Evolutionary conservation across 2,329 filamentous ascomycete species (phyloP).

Genomic region (Paecilomyces sp.): DNA sequence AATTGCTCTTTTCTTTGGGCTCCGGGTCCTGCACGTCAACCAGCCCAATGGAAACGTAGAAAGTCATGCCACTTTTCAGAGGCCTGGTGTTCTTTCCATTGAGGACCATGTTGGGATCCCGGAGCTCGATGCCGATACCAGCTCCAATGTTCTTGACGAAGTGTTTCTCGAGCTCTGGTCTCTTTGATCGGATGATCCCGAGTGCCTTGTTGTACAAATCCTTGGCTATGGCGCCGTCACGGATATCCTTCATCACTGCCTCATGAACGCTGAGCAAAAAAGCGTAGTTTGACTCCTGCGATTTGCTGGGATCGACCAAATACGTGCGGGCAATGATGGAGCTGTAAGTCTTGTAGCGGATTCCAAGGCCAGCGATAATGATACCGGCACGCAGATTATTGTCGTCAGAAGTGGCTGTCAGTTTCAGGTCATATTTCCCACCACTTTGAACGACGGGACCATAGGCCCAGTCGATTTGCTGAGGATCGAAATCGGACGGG

Average conservation of each 20-base stretch:
- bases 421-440: constrained; percentile 85
- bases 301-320: constrained; percentile 92
- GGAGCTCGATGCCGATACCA: constrained; percentile 86
- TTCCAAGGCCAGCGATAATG: constrained; percentile 84
- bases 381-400: constrained; percentile 84
- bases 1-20: constrained; percentile 83
- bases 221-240: constrained; percentile 77
- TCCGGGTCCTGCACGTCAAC: constrained; percentile 81
- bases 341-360: constrained; percentile 93
- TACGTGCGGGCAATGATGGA: constrained; percentile 90
- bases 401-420: constrained; percentile 70
- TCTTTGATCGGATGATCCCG: constrained; percentile 73
- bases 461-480: constrained; percentile 89
- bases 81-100: constrained; percentile 78
- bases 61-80: constrained; percentile 94
- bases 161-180: constrained; percentile 90
- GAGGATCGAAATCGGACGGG: constrained; percentile 75
- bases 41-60: constrained; percentile 84
- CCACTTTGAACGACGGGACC: constrained; percentile 90
- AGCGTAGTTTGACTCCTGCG: constrained; percentile 91
- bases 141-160: constrained; percentile 89
- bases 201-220: constrained; percentile 89
- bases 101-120: constrained; percentile 73
- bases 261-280: constrained; percentile 79
- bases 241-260: constrained; percentile 80